Evolutionary conservation across 148 eudicot genomes (phyloP).

Genomic region (Oxyria digyna): DNA sequence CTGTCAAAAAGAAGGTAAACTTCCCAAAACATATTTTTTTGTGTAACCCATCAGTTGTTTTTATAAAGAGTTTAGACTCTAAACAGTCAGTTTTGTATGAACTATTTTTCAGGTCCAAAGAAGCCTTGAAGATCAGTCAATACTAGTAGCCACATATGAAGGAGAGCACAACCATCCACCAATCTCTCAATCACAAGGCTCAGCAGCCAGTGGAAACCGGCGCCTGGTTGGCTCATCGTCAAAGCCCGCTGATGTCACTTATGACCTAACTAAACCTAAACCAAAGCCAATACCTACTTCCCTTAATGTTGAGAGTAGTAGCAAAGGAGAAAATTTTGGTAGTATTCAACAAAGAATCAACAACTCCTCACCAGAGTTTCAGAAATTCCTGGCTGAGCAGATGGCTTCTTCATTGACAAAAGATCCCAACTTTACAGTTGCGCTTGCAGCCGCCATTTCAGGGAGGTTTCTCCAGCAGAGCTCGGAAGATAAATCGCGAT

Average conservation of each 20-base stretch:
- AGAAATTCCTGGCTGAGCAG: constrained; percentile 49
- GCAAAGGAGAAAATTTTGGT: neutral
- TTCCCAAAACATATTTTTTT: neutral
- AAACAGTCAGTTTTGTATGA: neutral
- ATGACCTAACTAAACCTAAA: constrained; percentile 25
- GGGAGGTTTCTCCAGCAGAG: constrained; percentile 17
- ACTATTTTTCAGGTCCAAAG: constrained; percentile 50
- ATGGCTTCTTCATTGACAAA: constrained; percentile 74
- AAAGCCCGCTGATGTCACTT: neutral
- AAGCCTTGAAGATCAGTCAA: constrained; percentile 53
- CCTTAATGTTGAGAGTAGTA: neutral
- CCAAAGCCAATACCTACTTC: neutral
- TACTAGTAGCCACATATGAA: constrained; percentile 73
- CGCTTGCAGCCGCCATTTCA: constrained; percentile 59
- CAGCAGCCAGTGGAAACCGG: constrained; percentile 4
- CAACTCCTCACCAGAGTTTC: constrained; percentile 24
- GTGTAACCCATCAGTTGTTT: too few species aligned
- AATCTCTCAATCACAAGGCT: constrained; percentile 5
- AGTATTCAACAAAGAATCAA: constrained; percentile 14
- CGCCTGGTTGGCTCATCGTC: constrained; percentile 16
- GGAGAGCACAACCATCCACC: constrained; percentile 80
- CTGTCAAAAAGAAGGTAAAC: constrained; percentile 55
- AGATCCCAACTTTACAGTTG: constrained; percentile 56
- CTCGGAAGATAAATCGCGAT: neutral
- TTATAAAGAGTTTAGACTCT: neutral